Conservation (phyloP, 139 green algal species). For the Micractinium conductrix region DNA sequence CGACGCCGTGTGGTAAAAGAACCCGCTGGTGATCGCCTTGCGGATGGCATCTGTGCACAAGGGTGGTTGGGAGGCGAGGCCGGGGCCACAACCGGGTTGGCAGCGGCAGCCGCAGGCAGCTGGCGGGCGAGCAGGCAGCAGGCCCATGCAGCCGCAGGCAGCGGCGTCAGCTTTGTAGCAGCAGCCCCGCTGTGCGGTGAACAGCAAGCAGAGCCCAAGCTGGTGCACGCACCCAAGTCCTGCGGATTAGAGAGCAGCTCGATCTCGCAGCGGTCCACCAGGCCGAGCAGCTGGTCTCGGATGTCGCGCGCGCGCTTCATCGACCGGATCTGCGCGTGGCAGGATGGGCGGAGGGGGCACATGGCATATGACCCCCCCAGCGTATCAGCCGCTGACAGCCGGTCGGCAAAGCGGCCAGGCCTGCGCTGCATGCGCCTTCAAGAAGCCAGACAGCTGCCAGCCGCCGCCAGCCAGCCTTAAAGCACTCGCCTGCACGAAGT, state of each 20-base stretch:
- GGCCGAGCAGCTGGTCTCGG: constrained; percentile 93
- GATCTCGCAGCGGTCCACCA: constrained; percentile 98
- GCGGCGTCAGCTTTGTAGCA: background rate
- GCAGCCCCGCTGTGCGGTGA: background rate
- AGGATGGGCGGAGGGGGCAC: no score
- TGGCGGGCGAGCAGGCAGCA: background rate
- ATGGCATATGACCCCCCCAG: no score
- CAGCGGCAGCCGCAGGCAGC: no score
- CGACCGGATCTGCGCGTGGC: constrained; percentile 69
- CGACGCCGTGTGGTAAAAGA: constrained; percentile 95
- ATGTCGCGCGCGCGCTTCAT: constrained; percentile 98
- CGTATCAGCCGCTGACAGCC: no score
- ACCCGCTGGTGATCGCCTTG: constrained; percentile 81
- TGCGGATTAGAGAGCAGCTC: constrained; percentile 77
- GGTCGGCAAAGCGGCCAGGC: no score
- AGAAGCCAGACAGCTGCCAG: no score
- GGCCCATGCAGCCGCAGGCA: background rate
- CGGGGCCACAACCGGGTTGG: no score
- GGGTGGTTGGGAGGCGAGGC: background rate
- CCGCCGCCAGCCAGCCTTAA: no score
- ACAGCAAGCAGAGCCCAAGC: background rate
- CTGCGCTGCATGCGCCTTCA: no score
- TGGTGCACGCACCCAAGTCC: constrained; percentile 56
- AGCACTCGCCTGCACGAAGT: constrained; percentile 93
- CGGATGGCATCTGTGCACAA: constrained; percentile 54